Base-by-base conservation (phyloP, 768 basidiomycete species). In the Dentipellis sp. region DNA sequence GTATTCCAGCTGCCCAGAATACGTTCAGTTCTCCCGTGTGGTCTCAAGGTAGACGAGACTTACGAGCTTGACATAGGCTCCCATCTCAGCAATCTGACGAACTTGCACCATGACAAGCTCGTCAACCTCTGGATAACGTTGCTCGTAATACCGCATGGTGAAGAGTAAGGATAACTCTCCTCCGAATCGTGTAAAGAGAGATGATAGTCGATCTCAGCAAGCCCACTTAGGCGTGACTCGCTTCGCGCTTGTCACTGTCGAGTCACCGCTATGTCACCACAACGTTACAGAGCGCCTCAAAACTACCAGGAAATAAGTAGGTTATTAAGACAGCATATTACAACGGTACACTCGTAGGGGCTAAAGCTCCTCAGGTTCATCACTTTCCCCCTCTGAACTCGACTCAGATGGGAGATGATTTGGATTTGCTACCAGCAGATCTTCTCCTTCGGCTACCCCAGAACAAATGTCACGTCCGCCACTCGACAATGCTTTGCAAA, bases 101-200 rank as follows among this genome's bases (percentile, higher is more conserved):
- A 99, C 97, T 68, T 98, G 94, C 11, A 99, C 97, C 95, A 98
- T 97, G 72, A 98, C 97, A 52, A 98, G 85, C 70, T 97, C 91
- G 69, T 99, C 95, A 60, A 97, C 91, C 71, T 97, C 91, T 23
- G 94, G 94, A 68, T 94, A 97, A 64, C 85, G 83, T 66, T 88
- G 89, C 69, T 91, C 85, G 71, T 95, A 97, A 72, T 92, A 97
- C 39, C 94, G 83, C 92, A 94, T 94, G 3, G 29, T 29, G 29
- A 29, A 29, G 29, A 29, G 29, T 6, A 29, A 29, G 29, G 29
- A 29, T 3, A 3, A 29, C 6, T 29, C 29, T 29, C 29, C 29
- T 29, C 6, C 6, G 6, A 29, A 6, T 29, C 3, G 29, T 29
- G 29, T 29, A 29, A 29, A 29, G 29, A 29, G 29, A 29, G 29